phyloP scores from a whole-genome alignment of 768 basidiomycete genomes.

The Suillus alpinus region DNA sequence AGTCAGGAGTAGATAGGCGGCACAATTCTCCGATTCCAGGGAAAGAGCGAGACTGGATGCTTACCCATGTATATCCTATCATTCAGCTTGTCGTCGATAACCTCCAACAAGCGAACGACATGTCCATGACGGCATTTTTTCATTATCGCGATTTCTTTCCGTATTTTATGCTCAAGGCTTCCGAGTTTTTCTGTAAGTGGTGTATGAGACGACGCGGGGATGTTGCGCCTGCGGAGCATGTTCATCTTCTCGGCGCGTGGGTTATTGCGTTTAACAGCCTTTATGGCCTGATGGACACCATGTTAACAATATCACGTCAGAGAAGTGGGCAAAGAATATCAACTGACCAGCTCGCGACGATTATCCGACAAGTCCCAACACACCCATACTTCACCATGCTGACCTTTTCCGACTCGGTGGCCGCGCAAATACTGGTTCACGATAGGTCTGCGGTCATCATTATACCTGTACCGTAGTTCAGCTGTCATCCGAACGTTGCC shows the following conservation, averaged over 20 bases:
- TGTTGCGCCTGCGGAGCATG: constrained; percentile 46
- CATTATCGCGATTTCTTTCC: constrained; percentile 97
- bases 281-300: constrained; percentile 60
- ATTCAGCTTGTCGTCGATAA: constrained; percentile 88
- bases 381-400: constrained; percentile 86
- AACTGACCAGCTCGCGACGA: constrained; percentile 48
- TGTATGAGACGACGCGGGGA: constrained; percentile 42
- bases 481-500: constrained; percentile 51
- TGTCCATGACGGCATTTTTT: constrained; percentile 92
- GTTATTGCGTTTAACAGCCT: constrained; percentile 70
- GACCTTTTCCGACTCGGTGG: constrained; percentile 77
- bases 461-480: constrained; percentile 39
- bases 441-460: constrained; percentile 43
- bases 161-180: constrained; percentile 79
- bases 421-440: constrained; percentile 87
- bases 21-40: constrained; percentile 14
- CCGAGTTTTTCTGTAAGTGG: constrained; percentile 66
- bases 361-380: constrained; percentile 52
- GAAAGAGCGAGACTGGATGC: constrained; percentile 31
- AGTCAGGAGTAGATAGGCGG: constrained; percentile 20
- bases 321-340: constrained; percentile 8
- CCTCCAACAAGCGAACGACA: constrained; percentile 86
- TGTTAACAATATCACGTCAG: constrained; percentile 4
- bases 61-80: constrained; percentile 93
- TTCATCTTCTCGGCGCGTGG: constrained; percentile 66